Evolutionary conservation across 2,329 filamentous ascomycete species (phyloP).

Genomic region (Gaeumannomyces tritici): DNA sequence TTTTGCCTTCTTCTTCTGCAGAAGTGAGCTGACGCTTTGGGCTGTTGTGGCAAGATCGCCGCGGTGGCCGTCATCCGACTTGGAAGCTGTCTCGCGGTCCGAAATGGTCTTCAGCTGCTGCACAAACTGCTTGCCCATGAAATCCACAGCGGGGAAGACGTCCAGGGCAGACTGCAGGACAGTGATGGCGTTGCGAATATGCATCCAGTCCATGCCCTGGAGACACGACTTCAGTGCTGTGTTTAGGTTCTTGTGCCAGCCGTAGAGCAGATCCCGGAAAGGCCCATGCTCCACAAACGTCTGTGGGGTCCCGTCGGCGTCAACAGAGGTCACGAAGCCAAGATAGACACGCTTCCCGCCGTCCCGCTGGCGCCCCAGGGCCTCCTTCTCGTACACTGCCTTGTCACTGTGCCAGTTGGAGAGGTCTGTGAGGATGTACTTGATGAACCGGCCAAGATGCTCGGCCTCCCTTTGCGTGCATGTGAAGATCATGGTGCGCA

Average conservation of each 20-base stretch:
- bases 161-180: constrained; percentile 73
- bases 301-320: constrained; percentile 59
- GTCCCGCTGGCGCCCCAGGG: constrained; percentile 52
- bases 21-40: constrained; percentile 59
- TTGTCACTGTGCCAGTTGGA: constrained; percentile 76
- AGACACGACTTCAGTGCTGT: constrained; percentile 75
- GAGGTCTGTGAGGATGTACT: constrained; percentile 70
- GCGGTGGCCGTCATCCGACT: constrained; percentile 41
- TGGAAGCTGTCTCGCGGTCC: constrained; percentile 46
- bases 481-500: constrained; percentile 76
- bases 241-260: constrained; percentile 81
- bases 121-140: constrained; percentile 64
- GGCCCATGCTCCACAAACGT: constrained; percentile 73
- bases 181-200: constrained; percentile 91
- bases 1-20: constrained; percentile 55
- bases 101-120: constrained; percentile 57
- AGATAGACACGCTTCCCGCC: constrained; percentile 42
- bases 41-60: constrained; percentile 69
- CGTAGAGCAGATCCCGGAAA: constrained; percentile 76
- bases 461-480: constrained; percentile 87
- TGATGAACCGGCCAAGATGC: constrained; percentile 85
- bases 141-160: constrained; percentile 81
- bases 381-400: constrained; percentile 70
- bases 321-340: constrained; percentile 70
- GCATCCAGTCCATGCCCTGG: constrained; percentile 84